Evolutionary conservation across 352 stramenopile genomes (phyloP).

Genomic region (Globisporangium uncinulatum): DNA sequence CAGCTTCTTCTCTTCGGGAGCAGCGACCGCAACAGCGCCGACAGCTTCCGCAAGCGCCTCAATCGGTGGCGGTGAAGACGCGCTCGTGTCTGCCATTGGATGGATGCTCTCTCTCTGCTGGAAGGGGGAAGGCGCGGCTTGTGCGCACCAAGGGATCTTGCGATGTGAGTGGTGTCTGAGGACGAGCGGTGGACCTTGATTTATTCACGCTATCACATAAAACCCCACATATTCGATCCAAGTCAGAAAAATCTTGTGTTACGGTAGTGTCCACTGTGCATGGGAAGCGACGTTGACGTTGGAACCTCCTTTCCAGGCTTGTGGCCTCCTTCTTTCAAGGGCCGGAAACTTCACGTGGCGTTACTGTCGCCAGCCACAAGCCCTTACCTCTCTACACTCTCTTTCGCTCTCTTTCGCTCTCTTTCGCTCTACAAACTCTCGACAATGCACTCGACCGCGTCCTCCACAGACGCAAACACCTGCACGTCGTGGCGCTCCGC

Average conservation of each 20-base stretch:
- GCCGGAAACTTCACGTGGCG: background rate
- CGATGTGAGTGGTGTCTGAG: background rate
- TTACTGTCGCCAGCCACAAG: background rate
- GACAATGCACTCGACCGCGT: slow-evolving; percentile 61
- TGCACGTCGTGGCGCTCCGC: slow-evolving; percentile 73
- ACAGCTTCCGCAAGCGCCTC: background rate
- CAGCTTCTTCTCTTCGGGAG: slow-evolving; percentile 60
- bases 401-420: slow-evolving; percentile 14
- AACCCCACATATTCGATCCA: too few species aligned
- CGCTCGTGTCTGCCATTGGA: slow-evolving; percentile 10
- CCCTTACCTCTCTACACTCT: background rate
- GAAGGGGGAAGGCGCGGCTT: background rate
- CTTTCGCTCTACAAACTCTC: slow-evolving; percentile 31
- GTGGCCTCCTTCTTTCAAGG: slow-evolving; percentile 1
- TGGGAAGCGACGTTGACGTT: background rate
- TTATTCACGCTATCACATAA: background rate
- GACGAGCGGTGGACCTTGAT: background rate
- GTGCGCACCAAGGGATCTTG: background rate
- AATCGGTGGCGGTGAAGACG: slow-evolving; percentile 11
- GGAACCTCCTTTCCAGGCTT: background rate
- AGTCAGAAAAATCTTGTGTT: too few species aligned
- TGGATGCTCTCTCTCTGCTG: background rate
- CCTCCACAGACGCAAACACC: slow-evolving; percentile 60
- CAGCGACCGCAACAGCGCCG: background rate
- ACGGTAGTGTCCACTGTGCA: background rate